Conservation (phyloP, 2,329 filamentous ascomycete genomes). For the Sporothrix schenckii region DNA sequence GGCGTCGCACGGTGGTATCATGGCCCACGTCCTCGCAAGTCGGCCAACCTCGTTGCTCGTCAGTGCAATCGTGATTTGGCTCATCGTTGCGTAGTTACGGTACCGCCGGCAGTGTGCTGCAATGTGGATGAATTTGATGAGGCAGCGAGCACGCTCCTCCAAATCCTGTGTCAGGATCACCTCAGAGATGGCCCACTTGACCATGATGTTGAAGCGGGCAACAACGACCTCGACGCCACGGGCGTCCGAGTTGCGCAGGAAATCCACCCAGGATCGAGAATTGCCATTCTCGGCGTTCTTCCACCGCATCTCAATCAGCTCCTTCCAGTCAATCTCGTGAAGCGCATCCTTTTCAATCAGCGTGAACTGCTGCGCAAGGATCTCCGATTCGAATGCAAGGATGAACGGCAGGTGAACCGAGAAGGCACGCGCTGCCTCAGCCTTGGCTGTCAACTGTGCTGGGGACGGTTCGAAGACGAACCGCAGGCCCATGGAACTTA, state of each 20-base stretch:
- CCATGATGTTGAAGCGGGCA: slow-evolving; percentile 83
- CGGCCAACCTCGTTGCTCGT: slow-evolving; percentile 72
- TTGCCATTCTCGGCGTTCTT: slow-evolving; percentile 67
- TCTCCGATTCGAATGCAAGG: slow-evolving; percentile 76
- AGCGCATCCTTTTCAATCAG: slow-evolving; percentile 84
- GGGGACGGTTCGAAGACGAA: slow-evolving; percentile 39
- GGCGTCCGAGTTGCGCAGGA: slow-evolving; percentile 71
- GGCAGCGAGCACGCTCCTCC: slow-evolving; percentile 72
- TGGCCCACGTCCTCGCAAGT: slow-evolving; percentile 69
- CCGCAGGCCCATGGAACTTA: slow-evolving; percentile 42
- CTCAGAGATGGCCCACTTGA: slow-evolving; percentile 83
- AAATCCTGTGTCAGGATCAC: slow-evolving; percentile 72
- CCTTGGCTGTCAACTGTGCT: slow-evolving; percentile 42
- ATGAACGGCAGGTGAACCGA: slow-evolving; percentile 75
- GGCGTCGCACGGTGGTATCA: slow-evolving; percentile 67
- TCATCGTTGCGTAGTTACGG: slow-evolving; percentile 82
- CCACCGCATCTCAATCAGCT: slow-evolving; percentile 82
- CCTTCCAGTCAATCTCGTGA: slow-evolving; percentile 86
- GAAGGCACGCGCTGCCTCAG: slow-evolving; percentile 42
- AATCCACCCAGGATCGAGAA: slow-evolving; percentile 79
- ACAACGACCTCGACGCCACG: slow-evolving; percentile 81
- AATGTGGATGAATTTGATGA: slow-evolving; percentile 82
- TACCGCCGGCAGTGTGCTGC: slow-evolving; percentile 73
- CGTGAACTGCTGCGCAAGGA: slow-evolving; percentile 80
- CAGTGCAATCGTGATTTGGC: slow-evolving; percentile 76